Percentiles rank a stretch among this genome's conserved stretches.
Conservation (phyloP, 1,284 basidiomycete species). For the Austropuccinia psidii region DNA sequence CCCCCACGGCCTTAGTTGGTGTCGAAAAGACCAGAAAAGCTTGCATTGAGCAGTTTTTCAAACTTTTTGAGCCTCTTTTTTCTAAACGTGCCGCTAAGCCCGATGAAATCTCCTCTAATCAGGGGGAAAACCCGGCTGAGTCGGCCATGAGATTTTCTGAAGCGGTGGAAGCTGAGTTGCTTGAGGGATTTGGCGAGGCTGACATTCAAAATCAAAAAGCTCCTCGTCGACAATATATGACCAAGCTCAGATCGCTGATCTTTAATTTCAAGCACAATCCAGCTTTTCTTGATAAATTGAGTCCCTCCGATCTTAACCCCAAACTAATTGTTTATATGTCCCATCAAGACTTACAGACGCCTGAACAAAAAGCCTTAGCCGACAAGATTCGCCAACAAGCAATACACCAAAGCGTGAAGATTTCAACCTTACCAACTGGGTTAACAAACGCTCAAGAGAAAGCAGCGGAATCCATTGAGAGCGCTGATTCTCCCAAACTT, state of each 20-base stretch:
- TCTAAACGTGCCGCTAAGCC: neutral
- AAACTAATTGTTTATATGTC: conserved; percentile 62
- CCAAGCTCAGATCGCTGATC: conserved; percentile 27
- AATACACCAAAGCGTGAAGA: conserved; percentile 69
- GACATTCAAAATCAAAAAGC: conserved; percentile 25
- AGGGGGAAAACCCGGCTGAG: neutral
- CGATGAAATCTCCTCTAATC: neutral
- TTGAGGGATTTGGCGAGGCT: conserved; percentile 31
- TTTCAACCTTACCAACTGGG: conserved; percentile 62
- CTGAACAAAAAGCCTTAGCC: conserved; percentile 69
- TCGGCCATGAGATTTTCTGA: conserved; percentile 24
- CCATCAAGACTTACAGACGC: conserved; percentile 72
- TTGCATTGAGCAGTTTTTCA: conserved; percentile 30
- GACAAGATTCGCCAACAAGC: conserved; percentile 68
- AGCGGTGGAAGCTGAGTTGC: conserved; percentile 27
- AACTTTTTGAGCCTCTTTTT: conserved; percentile 31
- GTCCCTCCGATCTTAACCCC: conserved; percentile 13
- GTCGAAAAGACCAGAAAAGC: conserved; percentile 29
- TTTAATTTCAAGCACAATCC: conserved; percentile 35
- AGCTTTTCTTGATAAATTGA: conserved; percentile 19
- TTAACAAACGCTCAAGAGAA: conserved; percentile 85
- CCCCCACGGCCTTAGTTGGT: conserved; percentile 6
- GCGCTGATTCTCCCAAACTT: conserved; percentile 48
- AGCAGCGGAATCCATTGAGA: conserved; percentile 75
- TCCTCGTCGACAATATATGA: conserved; percentile 31